phyloP scores from a whole-genome alignment of 176 grass and related monocot species.

The Aegilops sharonensis region DNA sequence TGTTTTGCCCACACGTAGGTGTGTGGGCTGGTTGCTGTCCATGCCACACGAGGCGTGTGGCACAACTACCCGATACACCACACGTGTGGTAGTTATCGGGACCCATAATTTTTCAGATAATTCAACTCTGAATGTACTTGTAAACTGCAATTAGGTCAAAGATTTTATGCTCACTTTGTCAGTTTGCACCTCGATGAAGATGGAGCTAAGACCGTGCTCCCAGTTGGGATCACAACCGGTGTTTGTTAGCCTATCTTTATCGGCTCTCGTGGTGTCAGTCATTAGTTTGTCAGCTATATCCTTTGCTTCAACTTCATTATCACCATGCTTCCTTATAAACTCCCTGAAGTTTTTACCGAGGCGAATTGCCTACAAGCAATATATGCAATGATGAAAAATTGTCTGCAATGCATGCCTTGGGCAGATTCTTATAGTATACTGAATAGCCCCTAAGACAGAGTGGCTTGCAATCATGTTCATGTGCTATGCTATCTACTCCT shows the following conservation, averaged over 20 bases:
- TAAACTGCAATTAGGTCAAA: neutral
- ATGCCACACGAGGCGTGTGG: too few species aligned
- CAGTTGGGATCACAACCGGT: slow-evolving; percentile 77
- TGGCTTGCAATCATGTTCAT: slow-evolving; percentile 43
- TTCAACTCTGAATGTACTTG: neutral
- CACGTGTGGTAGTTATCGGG: too few species aligned
- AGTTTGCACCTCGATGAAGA: slow-evolving; percentile 79
- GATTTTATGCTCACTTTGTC: slow-evolving; percentile 49
- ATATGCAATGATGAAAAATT: neutral
- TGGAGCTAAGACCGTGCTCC: slow-evolving; percentile 66
- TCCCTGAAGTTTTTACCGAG: slow-evolving; percentile 64
- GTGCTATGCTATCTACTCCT: neutral
- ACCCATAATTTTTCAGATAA: neutral
- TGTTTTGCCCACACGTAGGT: too few species aligned
- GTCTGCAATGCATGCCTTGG: too few species aligned
- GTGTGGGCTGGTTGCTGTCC: too few species aligned
- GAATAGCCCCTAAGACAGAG: slow-evolving; percentile 31
- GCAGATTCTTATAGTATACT: neutral
- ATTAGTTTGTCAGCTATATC: slow-evolving; percentile 74
- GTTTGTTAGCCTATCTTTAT: slow-evolving; percentile 67
- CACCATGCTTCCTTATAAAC: slow-evolving; percentile 56
- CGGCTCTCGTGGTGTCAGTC: slow-evolving; percentile 74
- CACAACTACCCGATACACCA: too few species aligned
- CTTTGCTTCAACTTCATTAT: slow-evolving; percentile 53
- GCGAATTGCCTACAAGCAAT: slow-evolving; percentile 44